Base-by-base conservation (phyloP, 441 rosid species). In the Gossypium gossypioides region DNA sequence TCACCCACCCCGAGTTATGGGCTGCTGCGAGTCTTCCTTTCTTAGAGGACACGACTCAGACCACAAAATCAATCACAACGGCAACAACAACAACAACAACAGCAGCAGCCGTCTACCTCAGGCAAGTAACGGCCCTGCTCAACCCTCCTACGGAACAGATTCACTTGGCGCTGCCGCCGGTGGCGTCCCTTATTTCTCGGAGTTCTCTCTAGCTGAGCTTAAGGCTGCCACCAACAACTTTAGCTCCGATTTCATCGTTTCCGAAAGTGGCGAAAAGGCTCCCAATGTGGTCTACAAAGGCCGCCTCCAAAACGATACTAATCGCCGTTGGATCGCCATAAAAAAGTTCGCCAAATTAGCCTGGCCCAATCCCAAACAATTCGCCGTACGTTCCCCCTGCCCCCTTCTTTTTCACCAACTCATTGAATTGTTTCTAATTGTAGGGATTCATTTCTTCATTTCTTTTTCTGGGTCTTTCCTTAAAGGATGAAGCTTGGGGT, bases 361-460 rank as follows among this genome's bases (percentile, higher is more conserved):
- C 16, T 91, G 97, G 97, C 97, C 96, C 16, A 91, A 91, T 80
- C 87, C 97, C 7, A 87, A 88, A 71, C 97, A 91, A 84, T 93
- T 93, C 76, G 89, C 88, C n/a, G 97, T 91, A 84, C 21, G 79
- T 69, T n/a, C 55, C 37, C 0, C 10, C 42, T 37, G 10, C 4
- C 6, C 6, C 2, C 22, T 37, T 9, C 7, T 21, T 65, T 65
- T 12, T 24, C 9, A 15, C 19, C 71, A 22, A 37, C 15, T 55
- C 34, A 19, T 59, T 18, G 2, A 21, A 40, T 42, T 12, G 0
- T 34, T 72, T 29, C 5, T 3, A 34, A 79, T 79, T 48, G 19
- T 61, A 72, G 79, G 79, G 78, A 78, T 76, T 79, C 71, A 9
- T 18, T 61, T 70, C 60, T 6, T 54, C 29, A 6, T 25, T 63